phyloP scores from a whole-genome alignment of 2,329 filamentous ascomycete species.

The Chaetomium globosum region DNA sequence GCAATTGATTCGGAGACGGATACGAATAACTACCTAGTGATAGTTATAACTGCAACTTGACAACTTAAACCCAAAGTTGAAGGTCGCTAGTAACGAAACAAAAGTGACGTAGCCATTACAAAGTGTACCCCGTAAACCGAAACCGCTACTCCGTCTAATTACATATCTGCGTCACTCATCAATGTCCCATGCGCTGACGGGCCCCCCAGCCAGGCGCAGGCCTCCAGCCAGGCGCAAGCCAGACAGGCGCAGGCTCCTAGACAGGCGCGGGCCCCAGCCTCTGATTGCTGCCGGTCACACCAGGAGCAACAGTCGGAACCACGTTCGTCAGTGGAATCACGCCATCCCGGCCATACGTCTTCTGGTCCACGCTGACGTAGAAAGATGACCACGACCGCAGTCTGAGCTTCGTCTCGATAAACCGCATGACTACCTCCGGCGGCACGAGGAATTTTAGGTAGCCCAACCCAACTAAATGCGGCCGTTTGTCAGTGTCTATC shows the following conservation, averaged over 20 bases:
- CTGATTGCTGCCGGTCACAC: conserved; percentile 66
- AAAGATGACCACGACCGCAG: conserved; percentile 81
- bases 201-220: conserved; percentile 42
- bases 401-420: conserved; percentile 86
- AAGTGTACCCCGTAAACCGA: not conserved
- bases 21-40: not conserved
- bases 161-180: conserved; percentile 20
- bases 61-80: not conserved
- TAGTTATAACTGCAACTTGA: not conserved
- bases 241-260: not conserved
- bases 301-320: conserved; percentile 54
- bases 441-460: conserved; percentile 89
- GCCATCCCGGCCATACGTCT: conserved; percentile 90
- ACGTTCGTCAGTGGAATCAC: conserved; percentile 67
- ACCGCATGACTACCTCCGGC: conserved; percentile 83
- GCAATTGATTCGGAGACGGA: no score
- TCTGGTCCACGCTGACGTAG: conserved; percentile 93
- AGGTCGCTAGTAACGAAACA: not conserved
- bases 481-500: conserved; percentile 32
- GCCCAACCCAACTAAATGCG: conserved; percentile 70
- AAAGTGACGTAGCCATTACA: not conserved
- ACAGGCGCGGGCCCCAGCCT: conserved; percentile 60
- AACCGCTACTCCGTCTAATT: conserved; percentile 17
- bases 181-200: not conserved
- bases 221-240: conserved; percentile 50